Base-by-base conservation (phyloP, 2,329 filamentous ascomycete genomes). In the Chaetomium strumarium region DNA sequence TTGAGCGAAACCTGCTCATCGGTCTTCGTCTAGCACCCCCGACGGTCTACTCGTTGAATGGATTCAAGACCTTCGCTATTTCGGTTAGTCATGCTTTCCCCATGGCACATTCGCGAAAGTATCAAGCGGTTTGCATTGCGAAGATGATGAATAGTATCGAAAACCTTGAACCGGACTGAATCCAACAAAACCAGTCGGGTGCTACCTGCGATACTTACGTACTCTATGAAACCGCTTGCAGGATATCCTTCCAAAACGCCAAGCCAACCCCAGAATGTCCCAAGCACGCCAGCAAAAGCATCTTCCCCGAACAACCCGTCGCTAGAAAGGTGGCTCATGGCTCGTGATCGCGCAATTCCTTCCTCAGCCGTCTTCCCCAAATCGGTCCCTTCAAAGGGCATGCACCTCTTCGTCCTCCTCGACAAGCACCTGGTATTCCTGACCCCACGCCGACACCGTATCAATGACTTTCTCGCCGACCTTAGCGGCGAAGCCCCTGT, bases 401-500 rank as follows among this genome's bases (percentile, higher is more conserved):
- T 56, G 56, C 3, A 93, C 79, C 24, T 84, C 70, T 64, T 86
- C 74, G 64, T 96, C 90, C 63, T 91, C 83, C 70, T 96, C 90
- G 57, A 96, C 81, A 30, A 76, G 67, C 1, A 84, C 81, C 47
- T 80, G 73, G 69, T 83, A 84, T 55, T 78, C 55, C 55, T 72
- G 67, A 54, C 83, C 82, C 71, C 80, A 75, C 1, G 80, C 72
- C 60, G 84, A 79, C 30, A 96, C 79, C 5, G 76, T 76, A 54
- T 88, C 77, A 51, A 95, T 75, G 17, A 83, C 78, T 62, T 83
- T 81, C 53, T 81, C 80, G 1, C 89, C 83, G 33, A 85, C 84
- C 58, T 85, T 82, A 47, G 85, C 86, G 31, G 88, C 81, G 67
- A 95, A 93, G 43, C 85, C 89, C 72, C 88, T 93, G 56, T 40